Evolutionary conservation across 1,284 basidiomycete species (phyloP).

Genomic region (Jaminaea rosea): DNA sequence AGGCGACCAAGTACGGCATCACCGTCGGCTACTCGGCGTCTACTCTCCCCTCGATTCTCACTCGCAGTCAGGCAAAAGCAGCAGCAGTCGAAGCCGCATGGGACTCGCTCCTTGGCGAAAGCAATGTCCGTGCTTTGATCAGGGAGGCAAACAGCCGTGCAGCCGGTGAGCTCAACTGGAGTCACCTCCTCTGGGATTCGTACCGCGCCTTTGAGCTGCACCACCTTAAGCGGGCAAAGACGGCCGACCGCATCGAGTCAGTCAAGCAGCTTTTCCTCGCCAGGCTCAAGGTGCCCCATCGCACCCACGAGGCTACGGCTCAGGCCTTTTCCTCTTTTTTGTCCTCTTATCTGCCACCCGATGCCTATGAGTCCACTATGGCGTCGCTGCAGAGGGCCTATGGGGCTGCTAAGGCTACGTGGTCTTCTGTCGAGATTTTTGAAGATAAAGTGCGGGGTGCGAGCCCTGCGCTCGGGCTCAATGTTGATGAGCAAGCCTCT

Average conservation of each 20-base stretch:
- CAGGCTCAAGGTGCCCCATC: conserved; percentile 24
- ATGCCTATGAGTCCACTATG: conserved; percentile 35
- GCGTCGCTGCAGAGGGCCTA: conserved; percentile 21
- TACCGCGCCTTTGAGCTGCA: conserved; percentile 28
- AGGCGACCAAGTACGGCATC: not conserved
- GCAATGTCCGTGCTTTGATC: not conserved
- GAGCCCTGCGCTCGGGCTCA: not conserved
- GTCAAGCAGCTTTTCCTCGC: conserved; percentile 28
- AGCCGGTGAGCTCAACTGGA: conserved; percentile 11
- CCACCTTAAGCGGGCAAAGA: conserved; percentile 3
- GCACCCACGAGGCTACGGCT: conserved; percentile 21
- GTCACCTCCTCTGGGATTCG: conserved; percentile 24
- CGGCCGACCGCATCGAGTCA: conserved; percentile 12
- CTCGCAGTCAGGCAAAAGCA: not conserved
- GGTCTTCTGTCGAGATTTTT: conserved; percentile 15
- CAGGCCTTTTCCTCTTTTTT: conserved; percentile 34
- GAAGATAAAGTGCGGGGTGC: conserved; percentile 23
- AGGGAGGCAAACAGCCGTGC: conserved; percentile 7
- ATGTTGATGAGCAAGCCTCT: conserved; percentile 17
- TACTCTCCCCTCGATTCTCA: not conserved
- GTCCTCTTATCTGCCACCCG: conserved; percentile 19
- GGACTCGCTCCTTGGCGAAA: conserved; percentile 2
- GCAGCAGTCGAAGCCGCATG: not conserved
- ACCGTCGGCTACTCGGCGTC: not conserved
- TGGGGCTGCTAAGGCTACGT: conserved; percentile 11